Evolutionary conservation across 179 eudicot species (phyloP).

Genomic region (Patellifolia procumbens): DNA sequence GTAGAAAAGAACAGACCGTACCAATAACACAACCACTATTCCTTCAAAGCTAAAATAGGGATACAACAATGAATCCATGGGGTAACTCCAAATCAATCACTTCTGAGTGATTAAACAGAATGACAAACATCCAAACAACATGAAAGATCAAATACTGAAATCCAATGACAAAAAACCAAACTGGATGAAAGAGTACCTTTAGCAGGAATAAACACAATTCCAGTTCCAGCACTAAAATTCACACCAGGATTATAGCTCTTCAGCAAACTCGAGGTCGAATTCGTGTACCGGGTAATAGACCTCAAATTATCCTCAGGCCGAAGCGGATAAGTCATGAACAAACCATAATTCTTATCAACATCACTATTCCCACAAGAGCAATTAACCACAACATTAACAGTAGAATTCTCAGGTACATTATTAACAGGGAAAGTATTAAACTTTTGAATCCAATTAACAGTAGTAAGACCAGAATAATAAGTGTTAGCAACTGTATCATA

Average conservation of each 20-base stretch:
- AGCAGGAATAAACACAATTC: conserved; percentile 48
- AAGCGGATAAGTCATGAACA: conserved; percentile 57
- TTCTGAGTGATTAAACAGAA: neutral
- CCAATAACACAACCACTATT: neutral
- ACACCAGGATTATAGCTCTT: conserved; percentile 41
- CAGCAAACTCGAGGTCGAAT: conserved; percentile 30
- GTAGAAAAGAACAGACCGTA: too few relatives aligned
- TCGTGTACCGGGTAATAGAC: conserved; percentile 24
- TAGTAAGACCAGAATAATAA: conserved; percentile 52
- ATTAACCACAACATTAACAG: conserved; percentile 47
- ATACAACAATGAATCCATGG: neutral
- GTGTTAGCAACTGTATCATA: conserved; percentile 33
- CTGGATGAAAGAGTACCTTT: conserved; percentile 34
- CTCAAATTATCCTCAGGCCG: conserved; percentile 36
- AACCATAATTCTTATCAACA: conserved; percentile 42
- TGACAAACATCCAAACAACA: neutral
- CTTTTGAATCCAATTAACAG: conserved; percentile 24
- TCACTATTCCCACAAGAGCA: conserved; percentile 48
- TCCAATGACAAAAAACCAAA: neutral
- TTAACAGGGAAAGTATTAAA: conserved; percentile 27
- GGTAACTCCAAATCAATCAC: neutral
- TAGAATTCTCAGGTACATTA: conserved; percentile 22
- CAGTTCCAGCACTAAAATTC: conserved; percentile 35
- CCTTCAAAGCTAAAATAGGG: neutral
- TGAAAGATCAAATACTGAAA: neutral